A percentile compares a stretch with the other conserved stretches of the same genome.
phyloP scores from a whole-genome alignment of 768 basidiomycete species.

The Paxillus ammoniavirescens region DNA sequence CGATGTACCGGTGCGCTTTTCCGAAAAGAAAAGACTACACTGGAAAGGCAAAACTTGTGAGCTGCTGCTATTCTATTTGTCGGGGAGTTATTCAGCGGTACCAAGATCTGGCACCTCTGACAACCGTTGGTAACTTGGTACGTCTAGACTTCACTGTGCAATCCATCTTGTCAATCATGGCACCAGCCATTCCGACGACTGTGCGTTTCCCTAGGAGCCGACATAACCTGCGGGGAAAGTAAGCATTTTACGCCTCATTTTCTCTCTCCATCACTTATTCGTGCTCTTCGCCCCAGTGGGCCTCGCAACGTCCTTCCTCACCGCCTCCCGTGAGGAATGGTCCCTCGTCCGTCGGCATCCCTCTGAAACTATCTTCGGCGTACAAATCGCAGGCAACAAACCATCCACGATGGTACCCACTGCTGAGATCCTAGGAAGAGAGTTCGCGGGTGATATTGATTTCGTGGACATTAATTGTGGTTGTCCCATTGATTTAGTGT shows the following conservation, averaged over 20 bases:
- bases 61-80: constrained; percentile 19
- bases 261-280: not conserved
- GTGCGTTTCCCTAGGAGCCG: constrained; percentile 83
- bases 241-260: constrained; percentile 16
- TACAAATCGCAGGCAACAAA: constrained; percentile 91
- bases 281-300: constrained; percentile 64
- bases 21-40: constrained; percentile 83
- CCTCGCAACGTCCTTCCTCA: constrained; percentile 85
- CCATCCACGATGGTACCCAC: constrained; percentile 74
- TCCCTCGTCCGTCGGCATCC: constrained; percentile 88
- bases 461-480: constrained; percentile 97
- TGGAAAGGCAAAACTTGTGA: constrained; percentile 87
- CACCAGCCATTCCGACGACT: constrained; percentile 87
- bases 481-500: constrained; percentile 96
- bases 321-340: constrained; percentile 93
- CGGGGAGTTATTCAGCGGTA: constrained; percentile 29
- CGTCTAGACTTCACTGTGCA: not conserved
- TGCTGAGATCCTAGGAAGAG: constrained; percentile 76
- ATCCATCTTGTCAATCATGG: not conserved
- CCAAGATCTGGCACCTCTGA: constrained; percentile 74
- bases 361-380: constrained; percentile 82
- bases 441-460: constrained; percentile 66
- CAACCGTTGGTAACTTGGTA: constrained; percentile 94
- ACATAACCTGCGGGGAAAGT: constrained; percentile 97
- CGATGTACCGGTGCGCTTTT: constrained; percentile 67